These are phyloP conservation scores for Phytophthora fragariae DNA, from an alignment of 352 stramenopile species.

Conservation along the genomic window DNA sequence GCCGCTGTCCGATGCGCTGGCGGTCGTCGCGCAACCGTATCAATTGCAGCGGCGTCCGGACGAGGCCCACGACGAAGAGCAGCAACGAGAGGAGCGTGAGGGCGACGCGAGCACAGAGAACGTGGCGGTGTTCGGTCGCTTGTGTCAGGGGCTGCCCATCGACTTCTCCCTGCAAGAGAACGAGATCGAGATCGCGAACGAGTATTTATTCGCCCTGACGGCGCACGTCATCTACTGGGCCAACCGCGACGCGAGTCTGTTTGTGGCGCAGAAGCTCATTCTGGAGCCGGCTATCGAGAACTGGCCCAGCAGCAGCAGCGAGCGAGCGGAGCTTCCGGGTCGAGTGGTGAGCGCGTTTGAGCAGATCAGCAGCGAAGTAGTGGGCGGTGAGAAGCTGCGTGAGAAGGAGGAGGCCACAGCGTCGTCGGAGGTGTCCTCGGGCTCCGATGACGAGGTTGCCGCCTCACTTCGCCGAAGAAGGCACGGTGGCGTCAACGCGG, in stretches of 20 bases:
- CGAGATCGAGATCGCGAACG: constrained; percentile 94
- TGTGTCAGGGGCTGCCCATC: constrained; percentile 78
- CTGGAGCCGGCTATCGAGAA: constrained; percentile 65
- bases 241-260: constrained; percentile 92
- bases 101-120: constrained; percentile 53
- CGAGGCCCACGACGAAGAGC: constrained; percentile 25
- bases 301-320: constrained; percentile 8
- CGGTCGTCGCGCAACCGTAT: constrained; percentile 35
- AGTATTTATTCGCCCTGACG: constrained; percentile 93
- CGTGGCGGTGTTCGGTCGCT: constrained; percentile 59
- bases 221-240: constrained; percentile 94
- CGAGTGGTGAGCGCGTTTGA: not conserved
- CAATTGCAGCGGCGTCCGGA: constrained; percentile 29
- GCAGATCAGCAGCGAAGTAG: constrained; percentile 17
- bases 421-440: constrained; percentile 49
- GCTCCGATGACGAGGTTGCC: constrained; percentile 33
- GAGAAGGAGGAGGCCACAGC: constrained; percentile 48
- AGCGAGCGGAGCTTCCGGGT: not conserved
- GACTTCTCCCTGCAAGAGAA: constrained; percentile 94
- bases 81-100: constrained; percentile 37
- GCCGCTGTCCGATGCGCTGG: constrained; percentile 44
- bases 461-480: constrained; percentile 25
- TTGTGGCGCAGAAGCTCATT: constrained; percentile 91
- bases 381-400: constrained; percentile 22
- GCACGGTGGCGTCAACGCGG: not conserved